A percentile compares a stretch with the other conserved stretches of the same genome.
Conservation (phyloP, 139 green algal genomes). For the Micractinium sp. region DNA sequence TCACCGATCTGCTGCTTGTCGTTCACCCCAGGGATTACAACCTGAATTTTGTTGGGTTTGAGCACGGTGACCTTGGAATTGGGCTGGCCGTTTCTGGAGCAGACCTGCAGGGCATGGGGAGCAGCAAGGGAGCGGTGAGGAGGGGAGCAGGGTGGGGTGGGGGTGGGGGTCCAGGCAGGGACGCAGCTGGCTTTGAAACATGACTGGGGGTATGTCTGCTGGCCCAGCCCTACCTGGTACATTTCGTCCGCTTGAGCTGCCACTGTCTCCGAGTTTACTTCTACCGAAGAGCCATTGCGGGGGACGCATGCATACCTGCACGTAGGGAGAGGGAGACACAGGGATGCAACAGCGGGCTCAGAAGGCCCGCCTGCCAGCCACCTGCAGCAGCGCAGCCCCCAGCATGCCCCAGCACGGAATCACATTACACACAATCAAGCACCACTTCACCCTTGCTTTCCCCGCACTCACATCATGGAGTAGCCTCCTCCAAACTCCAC, state of each 20-base stretch:
- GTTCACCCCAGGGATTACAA: background rate
- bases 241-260: background rate
- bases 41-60: background rate
- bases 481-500: slow-evolving; percentile 4
- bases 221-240: background rate
- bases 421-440: no score
- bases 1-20: background rate
- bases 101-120: background rate
- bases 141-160: no score
- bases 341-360: no score
- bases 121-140: background rate
- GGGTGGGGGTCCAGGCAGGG: no score
- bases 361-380: no score
- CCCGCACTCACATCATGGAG: background rate
- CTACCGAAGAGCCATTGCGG: background rate
- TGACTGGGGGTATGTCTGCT: no score
- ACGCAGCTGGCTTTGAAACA: no score
- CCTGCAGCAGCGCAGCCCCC: no score
- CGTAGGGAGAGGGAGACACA: no score
- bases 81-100: background rate
- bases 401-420: no score
- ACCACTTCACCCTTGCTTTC: no score
- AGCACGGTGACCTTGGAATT: background rate
- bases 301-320: background rate
- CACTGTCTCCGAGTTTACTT: background rate